Base-by-base conservation (phyloP, 2,329 filamentous ascomycete species). In the Cladobotryum protrusum region DNA sequence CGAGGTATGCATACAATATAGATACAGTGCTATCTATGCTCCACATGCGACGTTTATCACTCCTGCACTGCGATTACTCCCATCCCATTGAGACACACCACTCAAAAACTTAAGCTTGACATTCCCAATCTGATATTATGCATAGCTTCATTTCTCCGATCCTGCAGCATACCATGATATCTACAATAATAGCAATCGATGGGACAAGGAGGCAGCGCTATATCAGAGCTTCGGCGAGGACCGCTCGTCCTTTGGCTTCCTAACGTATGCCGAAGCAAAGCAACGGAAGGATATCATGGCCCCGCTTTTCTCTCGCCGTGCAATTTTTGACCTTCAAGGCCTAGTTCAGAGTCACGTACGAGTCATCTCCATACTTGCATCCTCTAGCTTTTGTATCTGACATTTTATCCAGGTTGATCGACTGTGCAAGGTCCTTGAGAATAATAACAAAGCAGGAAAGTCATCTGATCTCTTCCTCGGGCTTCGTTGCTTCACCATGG, bases 401-500 rank as follows among this genome's bases (percentile, higher is more conserved):
- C 39, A 5, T 19, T 20, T 15, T 20, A 20, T 20, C 3, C 14
- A 42, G 39, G 39, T 42, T 20, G 39, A 42, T 42, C 39, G 39
- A 13, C 17, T 42, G 15, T 42, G 39, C 17, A 19, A 13, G n/a
- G 39, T 42, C 2, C 39, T 42, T 13, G 39, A 42, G 39, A 42
- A 13, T 42, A 42, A 42, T 20, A 4, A 42, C 13, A 17, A 15
- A 17, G 39, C 17, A 19, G 39, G 39, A 8, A 42, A 42, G 14
- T 42, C 39, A 2, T 42, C 39, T 19, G 39, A 42, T 42, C 39
- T 42, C 12, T 42, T 20, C 18, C 18, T 42, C n/a, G 39, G 39
- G 39, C 39, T 42, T 42, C 39, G 39, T 19, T 42, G 39, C 20
- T 42, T 42, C 39, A 42, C 39, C 17, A 42, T 42, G 39, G 39